These are phyloP conservation scores for Protoeuglena noctilucae DNA, from an alignment of 139 green algal genomes.

Conservation along the genomic window DNA sequence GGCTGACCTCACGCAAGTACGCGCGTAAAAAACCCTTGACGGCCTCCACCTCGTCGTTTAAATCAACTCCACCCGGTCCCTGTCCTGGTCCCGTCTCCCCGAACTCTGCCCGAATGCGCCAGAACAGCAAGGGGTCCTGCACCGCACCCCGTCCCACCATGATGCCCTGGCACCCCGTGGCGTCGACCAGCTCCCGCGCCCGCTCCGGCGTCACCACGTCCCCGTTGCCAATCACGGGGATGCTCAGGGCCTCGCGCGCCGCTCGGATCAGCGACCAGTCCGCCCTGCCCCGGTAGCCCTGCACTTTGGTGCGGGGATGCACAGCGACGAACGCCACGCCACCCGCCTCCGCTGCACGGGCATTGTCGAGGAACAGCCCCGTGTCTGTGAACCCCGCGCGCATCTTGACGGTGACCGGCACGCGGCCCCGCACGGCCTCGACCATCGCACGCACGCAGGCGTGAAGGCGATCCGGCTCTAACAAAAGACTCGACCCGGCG, in stretches of 20 bases:
- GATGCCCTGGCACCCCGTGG: slow-evolving; percentile 33
- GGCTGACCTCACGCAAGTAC: background rate
- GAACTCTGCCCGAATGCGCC: slow-evolving; percentile 19
- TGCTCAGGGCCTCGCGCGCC: slow-evolving; percentile 29
- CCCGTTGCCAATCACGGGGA: slow-evolving; percentile 49
- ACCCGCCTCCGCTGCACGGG: slow-evolving; percentile 32
- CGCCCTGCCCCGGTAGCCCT: slow-evolving; percentile 36
- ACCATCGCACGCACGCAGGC: slow-evolving; percentile 24
- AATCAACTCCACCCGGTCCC: background rate
- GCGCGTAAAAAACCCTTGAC: background rate
- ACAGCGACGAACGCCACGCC: slow-evolving; percentile 46
- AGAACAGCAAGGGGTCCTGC: slow-evolving; percentile 40
- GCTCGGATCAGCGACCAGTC: slow-evolving; percentile 30
- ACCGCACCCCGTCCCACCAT: slow-evolving; percentile 39
- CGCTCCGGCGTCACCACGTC: slow-evolving; percentile 28
- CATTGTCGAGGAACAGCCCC: slow-evolving; percentile 34
- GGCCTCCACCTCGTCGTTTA: background rate
- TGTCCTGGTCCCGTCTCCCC: background rate
- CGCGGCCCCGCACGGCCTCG: slow-evolving; percentile 9
- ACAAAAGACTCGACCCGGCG: slow-evolving; percentile 29
- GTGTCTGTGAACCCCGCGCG: slow-evolving; percentile 35
- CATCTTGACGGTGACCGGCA: slow-evolving; percentile 43
- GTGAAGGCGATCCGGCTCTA: slow-evolving; percentile 22
- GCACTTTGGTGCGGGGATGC: slow-evolving; percentile 41
- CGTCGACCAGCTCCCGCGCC: slow-evolving; percentile 19